Conservation (phyloP, 352 stramenopile species). For the Globisporangium echinulatum region DNA sequence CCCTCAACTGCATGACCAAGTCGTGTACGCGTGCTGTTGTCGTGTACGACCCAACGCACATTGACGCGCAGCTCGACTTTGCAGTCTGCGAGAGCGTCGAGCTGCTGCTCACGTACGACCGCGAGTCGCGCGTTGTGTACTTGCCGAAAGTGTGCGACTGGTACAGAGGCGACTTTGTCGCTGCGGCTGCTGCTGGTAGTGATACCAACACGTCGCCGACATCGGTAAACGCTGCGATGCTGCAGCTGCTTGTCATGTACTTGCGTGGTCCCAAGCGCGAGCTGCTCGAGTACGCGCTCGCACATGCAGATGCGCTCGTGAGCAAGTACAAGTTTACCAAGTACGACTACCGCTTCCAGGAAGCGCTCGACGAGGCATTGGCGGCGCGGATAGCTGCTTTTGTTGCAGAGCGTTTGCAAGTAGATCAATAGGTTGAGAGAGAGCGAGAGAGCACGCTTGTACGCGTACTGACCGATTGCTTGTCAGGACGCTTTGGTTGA, state of each 20-base stretch:
- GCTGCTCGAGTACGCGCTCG: slow-evolving; percentile 31
- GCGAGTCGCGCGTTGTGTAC: slow-evolving; percentile 33
- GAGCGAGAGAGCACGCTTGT: too few relatives aligned
- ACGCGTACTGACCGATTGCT: too few relatives aligned
- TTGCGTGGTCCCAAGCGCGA: slow-evolving; percentile 23
- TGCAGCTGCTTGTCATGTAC: slow-evolving; percentile 26
- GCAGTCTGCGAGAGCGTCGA: slow-evolving; percentile 23
- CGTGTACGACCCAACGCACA: slow-evolving; percentile 47
- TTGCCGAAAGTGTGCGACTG: slow-evolving; percentile 55
- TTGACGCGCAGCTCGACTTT: slow-evolving; percentile 45
- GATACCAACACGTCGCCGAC: background rate
- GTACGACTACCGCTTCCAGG: slow-evolving; percentile 52
- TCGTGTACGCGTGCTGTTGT: slow-evolving; percentile 29
- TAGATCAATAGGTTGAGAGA: too few relatives aligned
- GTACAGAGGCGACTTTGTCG: slow-evolving; percentile 39
- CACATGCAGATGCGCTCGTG: slow-evolving; percentile 23
- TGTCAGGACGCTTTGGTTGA: too few relatives aligned
- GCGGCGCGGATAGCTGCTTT: too few relatives aligned
- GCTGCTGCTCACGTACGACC: slow-evolving; percentile 33
- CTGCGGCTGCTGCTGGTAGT: background rate
- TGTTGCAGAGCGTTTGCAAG: too few relatives aligned
- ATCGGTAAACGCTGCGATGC: slow-evolving; percentile 7
- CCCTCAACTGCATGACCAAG: slow-evolving; percentile 53
- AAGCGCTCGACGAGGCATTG: slow-evolving; percentile 13
- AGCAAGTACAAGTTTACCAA: slow-evolving; percentile 44